A percentile compares a stretch with the other conserved stretches of the same genome.
Conservation (phyloP, 2,329 filamentous ascomycete species). For the Penicillium rolfsii region DNA sequence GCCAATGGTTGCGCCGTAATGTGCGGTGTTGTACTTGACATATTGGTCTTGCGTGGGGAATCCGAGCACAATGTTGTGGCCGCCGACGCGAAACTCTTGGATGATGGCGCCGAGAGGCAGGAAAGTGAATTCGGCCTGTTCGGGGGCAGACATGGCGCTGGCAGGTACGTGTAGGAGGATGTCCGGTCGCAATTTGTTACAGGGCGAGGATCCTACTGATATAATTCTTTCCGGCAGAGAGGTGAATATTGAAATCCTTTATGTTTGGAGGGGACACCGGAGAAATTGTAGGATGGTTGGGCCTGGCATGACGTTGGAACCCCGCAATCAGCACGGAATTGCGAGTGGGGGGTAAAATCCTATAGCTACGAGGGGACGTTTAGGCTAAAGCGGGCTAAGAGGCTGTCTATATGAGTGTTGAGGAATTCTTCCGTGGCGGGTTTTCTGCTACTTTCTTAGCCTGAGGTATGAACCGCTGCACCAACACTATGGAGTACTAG, state of each 20-base stretch:
- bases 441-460: neutral
- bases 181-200: constrained; percentile 1
- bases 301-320: constrained; percentile 27
- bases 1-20: constrained; percentile 93
- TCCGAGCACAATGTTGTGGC: constrained; percentile 83
- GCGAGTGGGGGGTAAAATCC: constrained; percentile 17
- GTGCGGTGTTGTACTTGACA: constrained; percentile 71
- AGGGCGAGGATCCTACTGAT: neutral
- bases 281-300: constrained; percentile 5
- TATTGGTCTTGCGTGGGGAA: constrained; percentile 79
- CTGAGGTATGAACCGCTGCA: neutral
- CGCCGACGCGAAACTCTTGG: constrained; percentile 75
- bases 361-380: constrained; percentile 1
- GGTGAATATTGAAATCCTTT: neutral
- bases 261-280: constrained; percentile 1
- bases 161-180: constrained; percentile 11
- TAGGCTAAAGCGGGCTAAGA: neutral
- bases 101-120: constrained; percentile 52
- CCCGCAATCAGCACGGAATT: constrained; percentile 28
- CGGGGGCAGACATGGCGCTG: constrained; percentile 25
- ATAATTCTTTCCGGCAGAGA: neutral
- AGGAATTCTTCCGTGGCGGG: neutral
- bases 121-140: constrained; percentile 48
- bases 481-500: neutral
- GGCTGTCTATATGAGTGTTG: neutral